Percentiles rank a stretch among this genome's conserved stretches.
phyloP scores from a whole-genome alignment of 2,329 filamentous ascomycete genomes.

The Colletotrichum plurivorum region DNA sequence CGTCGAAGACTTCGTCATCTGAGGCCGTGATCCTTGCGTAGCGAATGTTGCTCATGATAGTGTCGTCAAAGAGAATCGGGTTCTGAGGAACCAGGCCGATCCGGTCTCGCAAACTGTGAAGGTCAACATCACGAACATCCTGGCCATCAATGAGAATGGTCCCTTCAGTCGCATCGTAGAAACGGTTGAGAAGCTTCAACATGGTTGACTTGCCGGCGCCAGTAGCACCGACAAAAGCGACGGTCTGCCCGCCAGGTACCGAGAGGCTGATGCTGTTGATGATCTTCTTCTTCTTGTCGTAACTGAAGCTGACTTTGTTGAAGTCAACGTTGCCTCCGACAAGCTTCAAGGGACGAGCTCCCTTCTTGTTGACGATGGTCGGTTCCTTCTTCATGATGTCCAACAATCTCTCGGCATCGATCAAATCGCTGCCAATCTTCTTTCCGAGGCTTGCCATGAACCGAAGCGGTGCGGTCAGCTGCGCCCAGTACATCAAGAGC shows the following conservation, averaged over 20 bases:
- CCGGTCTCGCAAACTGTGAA: conserved; percentile 65
- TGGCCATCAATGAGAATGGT: conserved; percentile 69
- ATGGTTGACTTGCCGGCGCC: conserved; percentile 73
- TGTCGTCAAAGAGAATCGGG: conserved; percentile 70
- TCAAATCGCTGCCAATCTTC: conserved; percentile 68
- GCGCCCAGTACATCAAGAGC: conserved; percentile 81
- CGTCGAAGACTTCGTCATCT: conserved; percentile 68
- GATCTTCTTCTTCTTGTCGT: conserved; percentile 71
- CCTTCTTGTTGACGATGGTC: conserved; percentile 66
- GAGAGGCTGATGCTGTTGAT: conserved; percentile 68
- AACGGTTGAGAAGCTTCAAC: conserved; percentile 70
- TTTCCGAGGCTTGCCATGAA: conserved; percentile 75
- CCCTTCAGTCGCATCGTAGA: conserved; percentile 70
- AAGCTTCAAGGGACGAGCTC: conserved; percentile 64
- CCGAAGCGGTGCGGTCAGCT: conserved; percentile 78
- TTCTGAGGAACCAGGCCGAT: conserved; percentile 71
- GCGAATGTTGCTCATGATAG: conserved; percentile 71
- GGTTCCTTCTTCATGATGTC: conserved; percentile 71
- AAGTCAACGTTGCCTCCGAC: conserved; percentile 69
- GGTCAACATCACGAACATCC: conserved; percentile 68
- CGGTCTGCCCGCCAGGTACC: conserved; percentile 65
- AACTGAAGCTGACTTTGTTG: conserved; percentile 69
- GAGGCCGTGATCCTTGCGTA: conserved; percentile 69
- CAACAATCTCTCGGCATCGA: conserved; percentile 70
- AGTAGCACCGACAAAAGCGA: conserved; percentile 73